Evolutionary conservation across 2,329 filamentous ascomycete genomes (phyloP), one percentile per base, ranked within the genome.

Genomic region (Huntiella moniliformis): DNA sequence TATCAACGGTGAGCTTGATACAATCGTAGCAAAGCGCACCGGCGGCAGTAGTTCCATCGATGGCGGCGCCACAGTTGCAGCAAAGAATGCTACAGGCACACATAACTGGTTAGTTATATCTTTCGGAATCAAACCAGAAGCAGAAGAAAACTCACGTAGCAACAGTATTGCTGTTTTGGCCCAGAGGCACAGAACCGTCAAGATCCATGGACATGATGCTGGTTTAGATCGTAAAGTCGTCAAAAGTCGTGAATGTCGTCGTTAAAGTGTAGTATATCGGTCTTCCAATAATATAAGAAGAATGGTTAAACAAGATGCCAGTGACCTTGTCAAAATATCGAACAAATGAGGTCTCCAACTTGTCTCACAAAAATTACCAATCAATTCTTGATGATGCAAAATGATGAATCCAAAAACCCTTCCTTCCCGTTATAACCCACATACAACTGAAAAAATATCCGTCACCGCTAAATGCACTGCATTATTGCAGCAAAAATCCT

Each of bases 21-120:
- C 91, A 96, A 68, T 96, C 88, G 62, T 85, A 85, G 67, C 91
- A 98, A 48, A 95, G 78, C 36, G 91, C 87, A 51, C 86, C 86
- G 45, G 82, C 79, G 18, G 83, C 71, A 11, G 77, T 76, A 13
- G 86, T 94, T 61, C 91, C 91, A 63, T 95, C 87, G 57, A 98
- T 94, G 35, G 88, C 80, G 50, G 84, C 86, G 58, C 88, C 91
- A 63, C 91, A 98, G 70, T 96, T 94, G 68, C 85, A 94, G 65
- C 91, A 98, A 49, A 98, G 81, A 58, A 96, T 94, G n/a, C 78
- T 83, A 42, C 10, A 28, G n/a, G n/a, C 7, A 28, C 13, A 13
- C 15, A 7, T 10, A 45, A 32, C 11, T 13, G 28, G 31, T 28
- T 18, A 34, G 33, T 31, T 18, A 41, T 33, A n/a, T 32, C 22